Base-by-base conservation (phyloP, 768 basidiomycete species). In the Leccinum obscurum region DNA sequence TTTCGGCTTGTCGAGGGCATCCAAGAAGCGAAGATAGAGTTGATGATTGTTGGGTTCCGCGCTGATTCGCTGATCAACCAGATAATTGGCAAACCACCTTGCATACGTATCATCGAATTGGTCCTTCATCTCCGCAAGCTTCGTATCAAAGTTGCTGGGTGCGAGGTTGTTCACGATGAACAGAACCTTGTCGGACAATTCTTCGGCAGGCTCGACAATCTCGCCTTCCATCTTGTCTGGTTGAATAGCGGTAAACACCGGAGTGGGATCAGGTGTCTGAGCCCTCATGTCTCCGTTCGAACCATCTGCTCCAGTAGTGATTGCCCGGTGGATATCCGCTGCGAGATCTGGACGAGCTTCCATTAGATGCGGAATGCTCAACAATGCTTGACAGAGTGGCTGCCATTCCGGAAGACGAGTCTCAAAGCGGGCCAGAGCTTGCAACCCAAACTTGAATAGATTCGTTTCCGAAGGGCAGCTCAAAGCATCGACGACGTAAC, bases 91-190 rank as follows among this genome's bases (percentile, higher is more conserved):
- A 68, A 99, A 97, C 97, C 97, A 99, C 51, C 90, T 83, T 8
- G 93, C 86, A 70, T 94, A 87, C 44, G 84, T 80, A 66, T 95
- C 90, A 51, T 90, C 83, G 75, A 96, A 96, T 58, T 91, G 80
- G 34, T 85, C 86, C 57, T 81, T 82, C 89, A 99, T 94, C 68
- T 98, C 97, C 34, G 77, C 73, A 37, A 95, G 77, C 75, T 99
- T 99, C 26, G 81, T 67, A 39, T 94, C 94, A 62, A 97, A 95
- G 72, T 98, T 99, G 73, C 81, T 91, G 10, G 93, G 92, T 0
- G 96, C 95, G 59, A 99, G 83, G 66, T 99, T 98, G 78, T 99
- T 99, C 76, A 99, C 87, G 68, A 98, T 96, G 81, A 99, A 99
- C 52, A 98, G 80, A 64, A 99, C 94, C 62, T 87, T 89, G 80